Percentiles rank a stretch among this genome's conserved stretches.
These are phyloP conservation scores for Phytophthora rubi DNA, from an alignment of 352 stramenopile species.

Conservation along the genomic window DNA sequence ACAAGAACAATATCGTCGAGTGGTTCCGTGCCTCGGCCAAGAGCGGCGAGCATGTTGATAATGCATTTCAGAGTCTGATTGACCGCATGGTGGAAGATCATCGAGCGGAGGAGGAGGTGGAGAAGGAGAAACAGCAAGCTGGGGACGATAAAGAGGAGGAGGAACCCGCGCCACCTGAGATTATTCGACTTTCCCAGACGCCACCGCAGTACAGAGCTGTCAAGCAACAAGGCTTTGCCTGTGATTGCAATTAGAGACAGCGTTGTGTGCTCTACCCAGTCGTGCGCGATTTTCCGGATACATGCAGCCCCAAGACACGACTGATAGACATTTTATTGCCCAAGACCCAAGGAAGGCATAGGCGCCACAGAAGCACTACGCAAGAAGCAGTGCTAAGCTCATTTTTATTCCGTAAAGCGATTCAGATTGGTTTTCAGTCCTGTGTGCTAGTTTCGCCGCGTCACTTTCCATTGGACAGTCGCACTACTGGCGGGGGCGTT, in stretches of 20 bases:
- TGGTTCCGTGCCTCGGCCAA: constrained; percentile 84
- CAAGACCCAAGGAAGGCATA: constrained; percentile 6
- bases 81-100: constrained; percentile 65
- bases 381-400: constrained; percentile 9
- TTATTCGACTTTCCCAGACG: constrained; percentile 56
- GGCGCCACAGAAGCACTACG: neutral
- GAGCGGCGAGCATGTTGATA: constrained; percentile 64
- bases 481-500: constrained; percentile 65
- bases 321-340: neutral
- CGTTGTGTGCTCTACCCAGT: neutral
- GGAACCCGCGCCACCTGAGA: constrained; percentile 13
- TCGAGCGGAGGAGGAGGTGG: constrained; percentile 34
- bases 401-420: constrained; percentile 24
- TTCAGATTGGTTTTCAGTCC: neutral
- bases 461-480: neutral
- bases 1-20: constrained; percentile 73
- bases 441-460: too few relatives aligned
- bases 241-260: constrained; percentile 57
- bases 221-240: constrained; percentile 41
- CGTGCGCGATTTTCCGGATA: constrained; percentile 1
- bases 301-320: neutral
- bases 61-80: constrained; percentile 70
- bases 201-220: constrained; percentile 29
- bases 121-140: constrained; percentile 13
- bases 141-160: constrained; percentile 7